Base-by-base conservation (phyloP, 805 yeast species). In the Pichia cephalocereana region DNA sequence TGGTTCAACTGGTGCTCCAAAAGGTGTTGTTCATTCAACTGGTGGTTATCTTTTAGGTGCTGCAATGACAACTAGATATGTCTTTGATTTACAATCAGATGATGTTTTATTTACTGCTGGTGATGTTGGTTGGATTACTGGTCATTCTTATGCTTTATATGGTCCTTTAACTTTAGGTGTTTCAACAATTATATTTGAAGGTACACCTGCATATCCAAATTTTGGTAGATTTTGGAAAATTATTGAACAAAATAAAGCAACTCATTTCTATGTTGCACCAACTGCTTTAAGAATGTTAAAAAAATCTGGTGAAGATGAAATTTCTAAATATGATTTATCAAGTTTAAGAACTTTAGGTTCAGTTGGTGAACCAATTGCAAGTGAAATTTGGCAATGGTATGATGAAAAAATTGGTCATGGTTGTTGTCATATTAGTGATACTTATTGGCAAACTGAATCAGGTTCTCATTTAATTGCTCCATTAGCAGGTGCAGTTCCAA, bases 301-400 rank as follows among this genome's bases (percentile, higher is more conserved):
- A 65, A 67, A 66, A 49, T 95, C 95, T 46, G 99, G 99, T 59
- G 87, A 86, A 64, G 77, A 80, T 44, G 86, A 76, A 64, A 86
- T 93, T 63, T 79, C 75, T 52, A 80, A 83, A 57, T 88, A 83
- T 65, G 93, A 89, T 65, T 77, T 89, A 54, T 77, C 84, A 19
- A 81, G 95, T n/a, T 70, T 93, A 61, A 83, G 98, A 68, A 88
- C 89, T 19, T 75, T 91, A 56, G 99, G 99, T 51, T 87, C 97
- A 17, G 99, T 91, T 45, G 99, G 99, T 66, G 99, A 93, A 73
- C 98, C 99, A 57, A 91, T 91, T 66, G 95, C 97, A 43, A 88
- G 95, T 51, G 99, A 93, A 66, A 82, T 93, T 57, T 93, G 98
- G 98, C 95, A 88, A 67, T 93, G 99, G 99, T 93, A 93, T 70